Conservation (phyloP, 805 yeast species). For the Scheffersomyces amazonensis region DNA sequence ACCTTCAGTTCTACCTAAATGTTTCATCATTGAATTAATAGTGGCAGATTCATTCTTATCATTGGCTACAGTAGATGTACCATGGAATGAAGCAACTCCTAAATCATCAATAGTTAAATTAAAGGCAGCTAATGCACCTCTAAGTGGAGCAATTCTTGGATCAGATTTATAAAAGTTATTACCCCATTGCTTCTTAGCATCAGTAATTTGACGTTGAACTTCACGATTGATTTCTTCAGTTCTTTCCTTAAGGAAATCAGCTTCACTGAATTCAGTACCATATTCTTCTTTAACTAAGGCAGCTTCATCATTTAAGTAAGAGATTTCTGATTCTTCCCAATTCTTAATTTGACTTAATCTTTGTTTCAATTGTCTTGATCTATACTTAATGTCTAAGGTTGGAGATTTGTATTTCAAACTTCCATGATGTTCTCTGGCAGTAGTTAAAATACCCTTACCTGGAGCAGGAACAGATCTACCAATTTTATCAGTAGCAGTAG, state of each 20-base stretch:
- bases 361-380: conserved; percentile 82
- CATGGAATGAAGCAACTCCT: conserved; percentile 98
- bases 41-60: conserved; percentile 97
- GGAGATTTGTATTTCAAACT: conserved; percentile 75
- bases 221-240: conserved; percentile 84
- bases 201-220: conserved; percentile 77
- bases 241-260: conserved; percentile 70
- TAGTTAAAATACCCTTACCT: conserved; percentile 98
- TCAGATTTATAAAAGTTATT: conserved; percentile 89
- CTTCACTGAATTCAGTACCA: conserved; percentile 43
- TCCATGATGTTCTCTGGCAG: conserved; percentile 92
- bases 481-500: conserved; percentile 97
- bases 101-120: conserved; percentile 92
- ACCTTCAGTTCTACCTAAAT: conserved; percentile 95
- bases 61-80: conserved; percentile 97
- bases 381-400: conserved; percentile 84
- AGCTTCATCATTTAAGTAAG: conserved; percentile 68
- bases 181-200: conserved; percentile 93
- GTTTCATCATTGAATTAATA: conserved; percentile 87
- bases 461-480: conserved; percentile 99
- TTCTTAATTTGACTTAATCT: conserved; percentile 73
- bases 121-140: conserved; percentile 95
- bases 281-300: conserved; percentile 50
- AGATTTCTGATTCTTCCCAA: conserved; percentile 85
- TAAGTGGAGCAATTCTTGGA: conserved; percentile 92